phyloP scores from a whole-genome alignment of 495 filamentous ascomycete species.

The Xylaria curta region DNA sequence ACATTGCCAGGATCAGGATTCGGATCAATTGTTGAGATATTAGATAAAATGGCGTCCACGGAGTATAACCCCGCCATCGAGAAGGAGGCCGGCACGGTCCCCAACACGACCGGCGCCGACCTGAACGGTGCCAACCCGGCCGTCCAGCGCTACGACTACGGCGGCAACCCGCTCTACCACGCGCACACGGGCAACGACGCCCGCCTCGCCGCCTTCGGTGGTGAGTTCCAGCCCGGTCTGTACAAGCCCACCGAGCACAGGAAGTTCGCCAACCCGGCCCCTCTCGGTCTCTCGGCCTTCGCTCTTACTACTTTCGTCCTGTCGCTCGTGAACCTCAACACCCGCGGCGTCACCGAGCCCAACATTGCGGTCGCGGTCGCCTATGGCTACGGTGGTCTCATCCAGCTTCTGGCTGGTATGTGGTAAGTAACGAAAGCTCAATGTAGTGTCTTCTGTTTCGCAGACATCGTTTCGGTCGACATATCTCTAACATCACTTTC shows the following conservation, averaged over 20 bases:
- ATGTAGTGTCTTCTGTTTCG: neutral
- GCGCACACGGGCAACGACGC: slow-evolving; percentile 66
- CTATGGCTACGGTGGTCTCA: slow-evolving; percentile 84
- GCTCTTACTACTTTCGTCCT: slow-evolving; percentile 96
- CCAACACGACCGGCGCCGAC: slow-evolving; percentile 39
- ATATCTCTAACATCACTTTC: neutral
- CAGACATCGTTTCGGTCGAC: neutral
- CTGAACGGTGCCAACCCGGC: slow-evolving; percentile 35
- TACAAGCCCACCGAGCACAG: slow-evolving; percentile 76
- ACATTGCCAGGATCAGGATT: neutral
- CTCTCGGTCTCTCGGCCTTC: slow-evolving; percentile 87
- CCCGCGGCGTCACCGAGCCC: slow-evolving; percentile 63
- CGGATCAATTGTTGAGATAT: neutral
- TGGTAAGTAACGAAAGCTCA: slow-evolving; percentile 66
- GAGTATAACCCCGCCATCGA: slow-evolving; percentile 35
- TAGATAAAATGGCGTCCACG: slow-evolving; percentile 34
- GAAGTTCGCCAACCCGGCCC: slow-evolving; percentile 89
- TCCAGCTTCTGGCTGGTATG: slow-evolving; percentile 95
- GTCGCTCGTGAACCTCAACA: slow-evolving; percentile 79
- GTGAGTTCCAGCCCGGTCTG: slow-evolving; percentile 94
- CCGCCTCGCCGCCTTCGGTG: slow-evolving; percentile 83
- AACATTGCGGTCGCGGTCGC: slow-evolving; percentile 75
- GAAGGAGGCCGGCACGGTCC: slow-evolving; percentile 42
- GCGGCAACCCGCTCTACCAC: slow-evolving; percentile 73
- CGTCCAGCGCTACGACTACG: slow-evolving; percentile 54